Percentiles rank a stretch among this genome's conserved stretches.
These are phyloP conservation scores for Melastoma malabathricum DNA, from an alignment of 345 rosid genomes.

Conservation along the genomic window DNA sequence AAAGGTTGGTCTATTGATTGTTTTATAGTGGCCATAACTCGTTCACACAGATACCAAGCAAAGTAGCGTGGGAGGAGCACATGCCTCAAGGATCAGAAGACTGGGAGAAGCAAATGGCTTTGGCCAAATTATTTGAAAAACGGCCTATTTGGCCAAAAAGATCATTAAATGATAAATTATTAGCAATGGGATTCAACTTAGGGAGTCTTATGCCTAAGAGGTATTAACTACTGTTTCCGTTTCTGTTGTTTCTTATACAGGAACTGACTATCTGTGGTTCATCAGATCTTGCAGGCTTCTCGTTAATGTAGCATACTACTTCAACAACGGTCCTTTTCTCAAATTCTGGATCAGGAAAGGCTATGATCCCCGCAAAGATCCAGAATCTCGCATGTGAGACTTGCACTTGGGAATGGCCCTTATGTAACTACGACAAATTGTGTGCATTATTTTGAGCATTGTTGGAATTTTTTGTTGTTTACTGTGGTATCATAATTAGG, in stretches of 20 bases:
- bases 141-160: conserved; percentile 84
- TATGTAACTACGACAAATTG: neutral
- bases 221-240: conserved; percentile 14
- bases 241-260: conserved; percentile 5
- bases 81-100: conserved; percentile 37
- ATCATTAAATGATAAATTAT: conserved; percentile 51
- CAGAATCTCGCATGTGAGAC: conserved; percentile 84
- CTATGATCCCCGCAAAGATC: conserved; percentile 94
- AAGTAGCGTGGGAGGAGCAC: conserved; percentile 54
- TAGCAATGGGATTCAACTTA: conserved; percentile 51
- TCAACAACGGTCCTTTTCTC: conserved; percentile 74
- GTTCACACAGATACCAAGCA: conserved; percentile 76
- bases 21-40: conserved; percentile 38
- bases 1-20: conserved; percentile 2
- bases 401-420: conserved; percentile 3
- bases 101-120: conserved; percentile 64
- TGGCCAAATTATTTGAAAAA: conserved; percentile 75
- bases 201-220: conserved; percentile 55
- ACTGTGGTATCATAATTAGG: too few species aligned
- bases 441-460: too few species aligned
- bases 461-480: neutral
- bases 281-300: conserved; percentile 47
- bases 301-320: conserved; percentile 78
- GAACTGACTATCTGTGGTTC: conserved; percentile 4
- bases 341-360: conserved; percentile 95